Conservation (phyloP, 2,329 filamentous ascomycete genomes). For the Ampelomyces quisqualis region DNA sequence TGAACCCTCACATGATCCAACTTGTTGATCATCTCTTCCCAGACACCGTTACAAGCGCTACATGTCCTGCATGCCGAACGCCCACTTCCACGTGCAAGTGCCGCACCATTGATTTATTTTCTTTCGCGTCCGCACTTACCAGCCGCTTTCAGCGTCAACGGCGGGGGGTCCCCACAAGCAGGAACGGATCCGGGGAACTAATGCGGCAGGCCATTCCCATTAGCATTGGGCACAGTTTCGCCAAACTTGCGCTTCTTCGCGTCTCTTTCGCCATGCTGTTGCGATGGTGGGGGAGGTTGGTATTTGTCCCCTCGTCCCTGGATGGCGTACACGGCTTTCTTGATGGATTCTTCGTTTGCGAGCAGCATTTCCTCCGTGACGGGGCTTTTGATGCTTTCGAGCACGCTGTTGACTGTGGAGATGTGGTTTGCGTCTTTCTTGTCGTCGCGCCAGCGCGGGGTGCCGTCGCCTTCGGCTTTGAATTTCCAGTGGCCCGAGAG, state of each 20-base stretch:
- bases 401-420: conserved; percentile 77
- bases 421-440: conserved; percentile 90
- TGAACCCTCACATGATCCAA: too few species aligned
- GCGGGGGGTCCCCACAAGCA: neutral
- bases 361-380: conserved; percentile 78
- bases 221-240: conserved; percentile 15
- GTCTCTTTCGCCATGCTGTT: conserved; percentile 22
- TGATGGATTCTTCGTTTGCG: conserved; percentile 67
- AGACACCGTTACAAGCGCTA: too few species aligned
- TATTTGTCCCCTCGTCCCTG: conserved; percentile 46
- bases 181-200: neutral
- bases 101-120: too few species aligned
- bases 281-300: conserved; percentile 6
- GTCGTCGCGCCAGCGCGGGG: conserved; percentile 84
- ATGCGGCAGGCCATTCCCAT: neutral
- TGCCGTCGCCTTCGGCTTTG: conserved; percentile 50
- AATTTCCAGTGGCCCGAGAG: conserved; percentile 75
- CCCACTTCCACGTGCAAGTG: too few species aligned
- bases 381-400: conserved; percentile 84
- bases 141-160: too few species aligned
- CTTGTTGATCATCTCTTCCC: too few species aligned
- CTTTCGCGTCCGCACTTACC: too few species aligned
- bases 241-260: conserved; percentile 41
- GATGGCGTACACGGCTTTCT: conserved; percentile 72
- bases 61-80: too few species aligned